Percentiles rank a stretch among this genome's conserved stretches.
Conservation (phyloP, 1,284 basidiomycete genomes). For the Moniliophthora roreri region DNA sequence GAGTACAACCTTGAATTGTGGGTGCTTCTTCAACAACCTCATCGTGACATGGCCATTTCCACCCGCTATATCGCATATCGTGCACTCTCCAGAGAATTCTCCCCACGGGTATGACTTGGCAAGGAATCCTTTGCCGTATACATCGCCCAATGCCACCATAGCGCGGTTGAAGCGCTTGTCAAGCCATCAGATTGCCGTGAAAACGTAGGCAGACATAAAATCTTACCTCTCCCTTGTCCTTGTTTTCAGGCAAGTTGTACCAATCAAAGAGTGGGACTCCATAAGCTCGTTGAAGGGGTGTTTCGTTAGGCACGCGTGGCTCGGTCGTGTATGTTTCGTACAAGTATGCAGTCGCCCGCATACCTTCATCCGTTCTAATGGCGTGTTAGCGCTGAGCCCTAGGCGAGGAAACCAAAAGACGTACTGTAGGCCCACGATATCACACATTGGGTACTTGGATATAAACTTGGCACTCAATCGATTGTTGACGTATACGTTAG, state of each 20-base stretch:
- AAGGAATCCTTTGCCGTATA: conserved; percentile 2
- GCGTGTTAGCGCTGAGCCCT: neutral
- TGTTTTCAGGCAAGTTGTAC: conserved; percentile 3
- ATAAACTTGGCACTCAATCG: conserved; percentile 28
- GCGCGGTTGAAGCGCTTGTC: conserved; percentile 24
- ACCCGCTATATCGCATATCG: conserved; percentile 49
- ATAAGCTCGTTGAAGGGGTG: conserved; percentile 10
- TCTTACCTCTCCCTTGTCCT: neutral
- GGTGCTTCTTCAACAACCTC: conserved; percentile 37
- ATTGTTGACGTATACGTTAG: conserved; percentile 32
- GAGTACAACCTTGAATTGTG: conserved; percentile 39
- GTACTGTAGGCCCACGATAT: no score
- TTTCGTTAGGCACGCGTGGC: conserved; percentile 4
- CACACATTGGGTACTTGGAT: conserved; percentile 16
- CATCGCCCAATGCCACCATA: conserved; percentile 28
- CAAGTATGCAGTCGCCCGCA: conserved; percentile 12
- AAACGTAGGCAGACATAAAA: no score
- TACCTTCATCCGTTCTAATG: conserved; percentile 22
- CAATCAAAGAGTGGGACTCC: conserved; percentile 11
- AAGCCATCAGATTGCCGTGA: no score
- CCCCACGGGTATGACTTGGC: conserved; percentile 43
- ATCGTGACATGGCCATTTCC: conserved; percentile 44
- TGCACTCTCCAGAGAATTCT: conserved; percentile 30
- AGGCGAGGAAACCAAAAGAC: conserved; percentile 17
- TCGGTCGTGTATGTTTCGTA: conserved; percentile 9